These are phyloP conservation scores for Helotiales sp. DNA, from an alignment of 2,329 filamentous ascomycete species.

Conservation along the genomic window DNA sequence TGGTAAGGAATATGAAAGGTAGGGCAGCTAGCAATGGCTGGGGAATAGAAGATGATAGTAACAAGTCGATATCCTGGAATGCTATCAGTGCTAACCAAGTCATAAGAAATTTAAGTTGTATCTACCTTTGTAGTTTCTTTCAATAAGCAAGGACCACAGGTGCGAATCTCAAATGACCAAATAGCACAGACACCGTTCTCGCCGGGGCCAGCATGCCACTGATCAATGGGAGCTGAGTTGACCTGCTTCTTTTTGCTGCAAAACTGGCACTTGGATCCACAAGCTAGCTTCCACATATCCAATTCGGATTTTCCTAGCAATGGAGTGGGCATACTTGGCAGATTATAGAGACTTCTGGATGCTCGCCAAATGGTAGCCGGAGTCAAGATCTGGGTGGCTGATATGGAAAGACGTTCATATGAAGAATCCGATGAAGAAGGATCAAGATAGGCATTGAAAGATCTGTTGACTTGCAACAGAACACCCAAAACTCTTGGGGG, in stretches of 20 bases:
- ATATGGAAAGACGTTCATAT: constrained; percentile 39
- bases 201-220: constrained; percentile 63
- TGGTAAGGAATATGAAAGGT: constrained; percentile 65
- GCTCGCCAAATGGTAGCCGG: constrained; percentile 70
- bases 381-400: constrained; percentile 41
- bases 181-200: constrained; percentile 59
- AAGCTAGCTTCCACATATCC: constrained; percentile 74
- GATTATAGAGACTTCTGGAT: constrained; percentile 61
- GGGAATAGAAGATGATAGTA: constrained; percentile 60
- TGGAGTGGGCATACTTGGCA: constrained; percentile 68
- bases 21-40: constrained; percentile 67
- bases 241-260: constrained; percentile 50
- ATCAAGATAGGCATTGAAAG: constrained; percentile 62
- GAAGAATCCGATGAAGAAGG: constrained; percentile 40
- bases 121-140: constrained; percentile 64
- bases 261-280: constrained; percentile 64
- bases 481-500: constrained; percentile 62
- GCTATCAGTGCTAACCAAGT: constrained; percentile 26
- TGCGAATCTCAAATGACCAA: constrained; percentile 69
- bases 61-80: constrained; percentile 66
- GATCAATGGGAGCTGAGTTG: constrained; percentile 36
- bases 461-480: constrained; percentile 66
- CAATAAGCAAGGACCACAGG: constrained; percentile 67
- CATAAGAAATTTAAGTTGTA: constrained; percentile 6
- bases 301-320: constrained; percentile 65